phyloP scores from a whole-genome alignment of 2,329 filamentous ascomycete genomes.

The Fusarium sp. region DNA sequence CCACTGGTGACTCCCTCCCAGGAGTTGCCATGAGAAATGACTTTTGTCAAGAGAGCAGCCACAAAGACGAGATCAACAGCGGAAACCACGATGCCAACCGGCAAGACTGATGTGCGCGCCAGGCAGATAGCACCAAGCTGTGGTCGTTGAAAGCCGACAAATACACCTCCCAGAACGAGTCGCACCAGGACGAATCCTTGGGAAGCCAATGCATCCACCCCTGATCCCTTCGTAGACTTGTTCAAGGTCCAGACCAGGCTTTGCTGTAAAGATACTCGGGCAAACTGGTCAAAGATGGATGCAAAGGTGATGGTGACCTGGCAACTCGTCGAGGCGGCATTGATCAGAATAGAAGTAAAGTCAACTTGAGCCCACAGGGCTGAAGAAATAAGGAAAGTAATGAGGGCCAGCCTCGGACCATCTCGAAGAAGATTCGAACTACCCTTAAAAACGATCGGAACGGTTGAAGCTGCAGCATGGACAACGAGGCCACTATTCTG shows the following conservation, averaged over 20 bases:
- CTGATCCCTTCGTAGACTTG: conserved; percentile 52
- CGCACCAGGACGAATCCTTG: conserved; percentile 62
- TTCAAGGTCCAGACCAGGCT: conserved; percentile 65
- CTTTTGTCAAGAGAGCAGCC: conserved; percentile 55
- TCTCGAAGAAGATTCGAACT: conserved; percentile 65
- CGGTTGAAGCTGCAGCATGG: conserved; percentile 62
- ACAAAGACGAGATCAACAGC: conserved; percentile 61
- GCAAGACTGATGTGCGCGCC: conserved; percentile 58
- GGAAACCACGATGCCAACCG: conserved; percentile 60
- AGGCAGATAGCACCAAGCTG: conserved; percentile 66
- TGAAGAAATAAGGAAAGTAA: conserved; percentile 63
- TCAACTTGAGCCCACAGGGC: conserved; percentile 66
- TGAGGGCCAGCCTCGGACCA: conserved; percentile 74
- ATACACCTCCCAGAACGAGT: conserved; percentile 65
- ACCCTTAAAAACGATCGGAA: conserved; percentile 61
- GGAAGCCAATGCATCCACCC: conserved; percentile 53
- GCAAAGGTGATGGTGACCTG: conserved; percentile 65
- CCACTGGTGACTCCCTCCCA: conserved; percentile 46
- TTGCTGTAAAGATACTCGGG: conserved; percentile 65
- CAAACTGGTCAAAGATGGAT: conserved; percentile 68
- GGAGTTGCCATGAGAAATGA: conserved; percentile 54
- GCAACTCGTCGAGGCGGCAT: conserved; percentile 59
- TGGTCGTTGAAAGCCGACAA: conserved; percentile 66
- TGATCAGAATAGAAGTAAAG: conserved; percentile 64
- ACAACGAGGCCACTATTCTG: conserved; percentile 63